These are phyloP conservation scores for Naegleria lovaniensis DNA, from an alignment of 208 protist genomes.

Conservation along the genomic window DNA sequence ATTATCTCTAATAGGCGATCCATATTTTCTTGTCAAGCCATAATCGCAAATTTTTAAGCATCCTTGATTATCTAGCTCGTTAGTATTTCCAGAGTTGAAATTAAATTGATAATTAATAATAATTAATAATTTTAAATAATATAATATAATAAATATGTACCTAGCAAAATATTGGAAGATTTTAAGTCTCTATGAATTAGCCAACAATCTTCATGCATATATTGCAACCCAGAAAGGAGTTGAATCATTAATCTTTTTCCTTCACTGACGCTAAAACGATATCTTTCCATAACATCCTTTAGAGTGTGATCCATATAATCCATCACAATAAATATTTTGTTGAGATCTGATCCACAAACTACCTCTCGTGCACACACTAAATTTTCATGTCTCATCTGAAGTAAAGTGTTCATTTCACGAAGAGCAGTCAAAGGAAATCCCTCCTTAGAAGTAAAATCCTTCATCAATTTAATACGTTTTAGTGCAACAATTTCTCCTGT, in stretches of 20 bases:
- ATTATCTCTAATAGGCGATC: neutral
- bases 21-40: constrained; percentile 18
- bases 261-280: constrained; percentile 24
- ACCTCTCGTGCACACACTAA: constrained; percentile 52
- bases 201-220: constrained; percentile 36
- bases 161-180: constrained; percentile 38
- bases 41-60: constrained; percentile 36
- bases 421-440: constrained; percentile 40
- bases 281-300: constrained; percentile 34
- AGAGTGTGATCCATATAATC: constrained; percentile 55
- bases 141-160: too few species aligned
- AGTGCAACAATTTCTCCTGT: constrained; percentile 29
- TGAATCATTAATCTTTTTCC: constrained; percentile 39
- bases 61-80: constrained; percentile 21
- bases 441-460: constrained; percentile 27
- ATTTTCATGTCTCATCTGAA: constrained; percentile 45
- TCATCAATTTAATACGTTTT: constrained; percentile 37
- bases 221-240: constrained; percentile 30
- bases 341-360: constrained; percentile 41
- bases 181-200: constrained; percentile 44
- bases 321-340: constrained; percentile 56
- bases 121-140: too few species aligned
- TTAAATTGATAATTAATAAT: too few species aligned
- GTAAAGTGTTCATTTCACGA: constrained; percentile 36
- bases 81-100: too few species aligned